These are phyloP conservation scores for Cyclostephanos invisitatus DNA, from an alignment of 108 stramenopile species.

Conservation along the genomic window DNA sequence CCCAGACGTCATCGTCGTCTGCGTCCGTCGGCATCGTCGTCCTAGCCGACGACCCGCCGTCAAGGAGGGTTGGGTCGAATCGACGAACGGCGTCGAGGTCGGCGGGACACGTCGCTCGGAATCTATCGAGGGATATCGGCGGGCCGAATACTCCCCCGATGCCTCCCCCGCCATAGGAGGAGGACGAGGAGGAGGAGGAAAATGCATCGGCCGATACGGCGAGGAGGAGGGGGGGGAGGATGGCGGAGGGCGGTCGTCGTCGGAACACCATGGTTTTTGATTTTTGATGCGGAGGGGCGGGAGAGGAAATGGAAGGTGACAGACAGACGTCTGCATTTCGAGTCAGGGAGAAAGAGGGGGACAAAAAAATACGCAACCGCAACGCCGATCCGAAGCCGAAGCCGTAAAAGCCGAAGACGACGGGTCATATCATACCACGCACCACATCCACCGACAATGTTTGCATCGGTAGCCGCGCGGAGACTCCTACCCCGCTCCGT, in stretches of 20 bases:
- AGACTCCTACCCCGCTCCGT: slow-evolving; percentile 12
- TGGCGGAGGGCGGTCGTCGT: background rate
- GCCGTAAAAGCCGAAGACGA: too few species aligned
- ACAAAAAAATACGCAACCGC: too few species aligned
- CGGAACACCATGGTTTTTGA: background rate
- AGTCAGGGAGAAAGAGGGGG: too few species aligned
- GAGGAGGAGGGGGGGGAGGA: background rate
- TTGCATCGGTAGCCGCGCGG: slow-evolving; percentile 17
- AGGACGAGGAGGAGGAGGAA: background rate
- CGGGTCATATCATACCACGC: too few species aligned
- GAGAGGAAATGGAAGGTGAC: too few species aligned
- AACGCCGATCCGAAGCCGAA: too few species aligned
- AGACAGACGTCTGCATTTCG: too few species aligned
- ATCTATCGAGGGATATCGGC: slow-evolving; percentile 50
- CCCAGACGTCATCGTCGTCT: slow-evolving; percentile 48
- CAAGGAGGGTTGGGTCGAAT: slow-evolving; percentile 57
- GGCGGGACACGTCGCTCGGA: slow-evolving; percentile 63
- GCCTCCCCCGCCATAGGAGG: background rate
- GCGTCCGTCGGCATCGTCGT: background rate
- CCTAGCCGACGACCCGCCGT: background rate
- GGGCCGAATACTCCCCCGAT: background rate
- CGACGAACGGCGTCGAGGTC: slow-evolving; percentile 43
- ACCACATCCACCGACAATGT: background rate
- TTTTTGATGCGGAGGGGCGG: too few species aligned
- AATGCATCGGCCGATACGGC: background rate